Base-by-base conservation (phyloP, 2,329 filamentous ascomycete species). In the Sarocladium brachiariae region DNA sequence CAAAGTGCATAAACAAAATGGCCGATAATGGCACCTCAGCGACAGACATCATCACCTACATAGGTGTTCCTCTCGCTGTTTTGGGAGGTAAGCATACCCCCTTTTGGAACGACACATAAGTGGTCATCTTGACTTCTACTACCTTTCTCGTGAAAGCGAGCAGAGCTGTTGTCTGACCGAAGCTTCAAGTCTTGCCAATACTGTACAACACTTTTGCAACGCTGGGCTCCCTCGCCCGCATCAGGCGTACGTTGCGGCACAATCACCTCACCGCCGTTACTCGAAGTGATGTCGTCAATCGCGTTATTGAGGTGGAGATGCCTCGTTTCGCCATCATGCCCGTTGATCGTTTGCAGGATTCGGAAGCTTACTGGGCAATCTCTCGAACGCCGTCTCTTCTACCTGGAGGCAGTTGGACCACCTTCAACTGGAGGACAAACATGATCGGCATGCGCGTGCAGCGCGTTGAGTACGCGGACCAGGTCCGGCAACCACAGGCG, bases 341-440 rank as follows among this genome's bases (percentile, higher is more conserved):
- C 0, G 70, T 77, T 57, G 77, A 83, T 55, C 71, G 81, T 21
- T 74, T 76, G 53, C 64, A 68, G 54, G 65, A 78, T 49, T 70
- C 75, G 11, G 63, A 70, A 1, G 71, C 78, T 48, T 86, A 86
- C 64, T 86, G 82, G 78, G 66, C 67, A 13, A 65, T 81, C 2
- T 74, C 74, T 34, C 63, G 69, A 2, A 68, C 75, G 50, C 73
- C 75, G 0, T 78, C 75, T 43, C 65, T 63, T 11, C 76, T 83
- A 38, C 76, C 77, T 1, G 82, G 82, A 2, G 82, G 82, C 0
- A 75, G 70, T 24, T 86, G 81, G 81, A 83, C 81, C 0, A 76
- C 75, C 0, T 83, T 86, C 61, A 77, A 85, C 63, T 86, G 82
- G 81, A 76, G 75, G 57, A 75, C 75, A n/a, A 74, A 83, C 55